Conservation (phyloP, 352 stramenopile genomes). For the Phytopythium mirpurense region DNA sequence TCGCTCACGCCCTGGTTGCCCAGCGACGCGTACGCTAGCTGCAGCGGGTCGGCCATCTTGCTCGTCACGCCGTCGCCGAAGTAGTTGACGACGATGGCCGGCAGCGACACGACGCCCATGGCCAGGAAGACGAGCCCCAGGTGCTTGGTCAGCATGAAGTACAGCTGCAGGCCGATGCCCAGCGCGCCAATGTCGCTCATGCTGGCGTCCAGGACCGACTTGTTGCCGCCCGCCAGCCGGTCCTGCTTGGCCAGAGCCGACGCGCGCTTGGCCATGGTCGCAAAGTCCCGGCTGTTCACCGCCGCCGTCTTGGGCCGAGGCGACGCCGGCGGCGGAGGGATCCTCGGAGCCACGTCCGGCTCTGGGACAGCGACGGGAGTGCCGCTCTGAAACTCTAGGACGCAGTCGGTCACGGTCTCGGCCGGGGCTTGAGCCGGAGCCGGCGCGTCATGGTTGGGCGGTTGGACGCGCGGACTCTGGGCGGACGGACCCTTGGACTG, state of each 20-base stretch:
- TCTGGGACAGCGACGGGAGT: not conserved
- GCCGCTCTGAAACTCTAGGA: not conserved
- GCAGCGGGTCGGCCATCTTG: slow-evolving; percentile 63
- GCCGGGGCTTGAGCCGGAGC: not conserved
- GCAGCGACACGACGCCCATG: slow-evolving; percentile 66
- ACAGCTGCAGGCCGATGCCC: slow-evolving; percentile 80
- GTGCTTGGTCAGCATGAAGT: slow-evolving; percentile 85
- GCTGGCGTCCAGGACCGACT: slow-evolving; percentile 49
- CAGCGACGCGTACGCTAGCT: slow-evolving; percentile 66
- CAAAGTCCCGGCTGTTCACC: slow-evolving; percentile 35
- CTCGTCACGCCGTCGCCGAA: slow-evolving; percentile 57
- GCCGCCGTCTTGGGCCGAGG: slow-evolving; percentile 4
- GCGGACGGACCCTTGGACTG: not conserved
- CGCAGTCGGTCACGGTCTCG: not conserved
- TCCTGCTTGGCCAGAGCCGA: slow-evolving; percentile 32
- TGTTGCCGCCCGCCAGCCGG: slow-evolving; percentile 57
- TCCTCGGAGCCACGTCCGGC: slow-evolving; percentile 1
- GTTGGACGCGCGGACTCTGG: not conserved
- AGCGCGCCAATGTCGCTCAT: slow-evolving; percentile 75
- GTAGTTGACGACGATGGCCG: slow-evolving; percentile 58
- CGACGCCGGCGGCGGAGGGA: slow-evolving; percentile 5
- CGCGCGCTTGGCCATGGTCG: slow-evolving; percentile 51
- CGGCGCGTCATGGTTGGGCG: not conserved
- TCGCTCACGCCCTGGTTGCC: slow-evolving; percentile 74
- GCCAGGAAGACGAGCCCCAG: slow-evolving; percentile 51